Conservation (phyloP, 345 rosid species). For the Xanthoceras sorbifolium region DNA sequence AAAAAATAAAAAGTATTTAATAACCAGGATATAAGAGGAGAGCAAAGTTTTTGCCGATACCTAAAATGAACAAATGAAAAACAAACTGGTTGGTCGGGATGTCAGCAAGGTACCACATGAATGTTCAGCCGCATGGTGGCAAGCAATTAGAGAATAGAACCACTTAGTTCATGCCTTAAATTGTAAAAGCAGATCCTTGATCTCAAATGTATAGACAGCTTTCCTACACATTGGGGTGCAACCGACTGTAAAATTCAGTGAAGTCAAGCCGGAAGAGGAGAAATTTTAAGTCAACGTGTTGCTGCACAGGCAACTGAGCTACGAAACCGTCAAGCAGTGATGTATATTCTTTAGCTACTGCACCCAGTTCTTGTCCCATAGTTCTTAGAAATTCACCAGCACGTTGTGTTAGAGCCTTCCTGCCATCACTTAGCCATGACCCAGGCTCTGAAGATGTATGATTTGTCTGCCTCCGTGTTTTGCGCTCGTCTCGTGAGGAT, state of each 20-base stretch:
- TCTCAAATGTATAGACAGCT: conserved; percentile 20
- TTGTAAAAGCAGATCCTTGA: conserved; percentile 16
- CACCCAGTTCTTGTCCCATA: conserved; percentile 80
- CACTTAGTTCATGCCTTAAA: conserved; percentile 15
- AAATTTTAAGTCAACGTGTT: conserved; percentile 88
- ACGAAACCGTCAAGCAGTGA: conserved; percentile 77
- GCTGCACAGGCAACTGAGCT: conserved; percentile 83
- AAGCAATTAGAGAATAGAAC: conserved; percentile 18
- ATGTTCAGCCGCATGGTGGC: conserved; percentile 20
- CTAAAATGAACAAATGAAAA: conserved; percentile 32
- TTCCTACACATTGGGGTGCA: conserved; percentile 48
- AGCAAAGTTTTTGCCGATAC: conserved; percentile 27
- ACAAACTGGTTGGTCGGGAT: conserved; percentile 30
- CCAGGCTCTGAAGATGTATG: conserved; percentile 52
- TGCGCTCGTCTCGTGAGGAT: conserved; percentile 52
- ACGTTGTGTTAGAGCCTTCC: conserved; percentile 80
- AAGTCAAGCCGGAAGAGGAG: conserved; percentile 94
- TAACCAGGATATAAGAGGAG: neutral
- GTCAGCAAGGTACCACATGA: conserved; percentile 28
- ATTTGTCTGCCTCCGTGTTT: conserved; percentile 33
- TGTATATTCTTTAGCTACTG: conserved; percentile 70
- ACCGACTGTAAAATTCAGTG: conserved; percentile 84
- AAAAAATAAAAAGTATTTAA: neutral
- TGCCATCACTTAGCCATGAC: conserved; percentile 77
- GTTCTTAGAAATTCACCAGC: conserved; percentile 88